Percentiles rank a stretch among this genome's conserved stretches.
Conservation (phyloP, 2,329 filamentous ascomycete species). For the Aureobasidium sp. region DNA sequence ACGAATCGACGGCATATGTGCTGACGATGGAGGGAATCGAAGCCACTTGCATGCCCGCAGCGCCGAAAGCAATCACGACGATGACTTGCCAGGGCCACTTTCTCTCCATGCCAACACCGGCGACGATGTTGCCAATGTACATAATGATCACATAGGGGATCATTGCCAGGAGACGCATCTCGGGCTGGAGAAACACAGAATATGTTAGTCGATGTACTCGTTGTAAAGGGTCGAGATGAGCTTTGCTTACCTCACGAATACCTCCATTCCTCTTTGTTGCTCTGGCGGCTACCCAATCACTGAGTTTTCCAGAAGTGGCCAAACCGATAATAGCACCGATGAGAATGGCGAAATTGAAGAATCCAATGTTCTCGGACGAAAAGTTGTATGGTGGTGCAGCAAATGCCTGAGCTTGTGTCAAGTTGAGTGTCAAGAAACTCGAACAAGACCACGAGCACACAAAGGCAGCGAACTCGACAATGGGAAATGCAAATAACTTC, state of each 20-base stretch:
- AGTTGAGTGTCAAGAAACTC: slow-evolving; percentile 51
- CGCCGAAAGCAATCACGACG: slow-evolving; percentile 50
- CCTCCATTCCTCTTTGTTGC: slow-evolving; percentile 45
- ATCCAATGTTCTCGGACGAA: slow-evolving; percentile 41
- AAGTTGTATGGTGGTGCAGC: slow-evolving; percentile 49
- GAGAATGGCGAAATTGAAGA: slow-evolving; percentile 50
- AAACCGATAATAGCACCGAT: slow-evolving; percentile 47
- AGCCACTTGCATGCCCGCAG: slow-evolving; percentile 50
- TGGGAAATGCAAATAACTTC: slow-evolving; percentile 54
- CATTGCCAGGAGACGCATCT: slow-evolving; percentile 25
- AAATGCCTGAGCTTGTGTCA: slow-evolving; percentile 50
- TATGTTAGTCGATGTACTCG: background rate
- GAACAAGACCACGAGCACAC: slow-evolving; percentile 53
- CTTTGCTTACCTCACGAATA: slow-evolving; percentile 37
- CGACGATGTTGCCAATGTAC: slow-evolving; percentile 47
- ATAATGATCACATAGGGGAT: slow-evolving; percentile 50
- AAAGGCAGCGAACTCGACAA: slow-evolving; percentile 54
- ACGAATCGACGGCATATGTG: slow-evolving; percentile 54
- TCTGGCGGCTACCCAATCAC: slow-evolving; percentile 49
- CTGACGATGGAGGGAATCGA: slow-evolving; percentile 51
- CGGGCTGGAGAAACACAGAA: background rate
- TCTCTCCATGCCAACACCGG: slow-evolving; percentile 31
- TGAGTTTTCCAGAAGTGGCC: slow-evolving; percentile 46
- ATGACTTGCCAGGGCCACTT: slow-evolving; percentile 46
- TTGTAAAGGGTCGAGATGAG: too few relatives aligned